A percentile compares a stretch with the other conserved stretches of the same genome.
These are phyloP conservation scores for Fusarium sp. DNA, from an alignment of 2,329 filamentous ascomycete species.

Conservation along the genomic window DNA sequence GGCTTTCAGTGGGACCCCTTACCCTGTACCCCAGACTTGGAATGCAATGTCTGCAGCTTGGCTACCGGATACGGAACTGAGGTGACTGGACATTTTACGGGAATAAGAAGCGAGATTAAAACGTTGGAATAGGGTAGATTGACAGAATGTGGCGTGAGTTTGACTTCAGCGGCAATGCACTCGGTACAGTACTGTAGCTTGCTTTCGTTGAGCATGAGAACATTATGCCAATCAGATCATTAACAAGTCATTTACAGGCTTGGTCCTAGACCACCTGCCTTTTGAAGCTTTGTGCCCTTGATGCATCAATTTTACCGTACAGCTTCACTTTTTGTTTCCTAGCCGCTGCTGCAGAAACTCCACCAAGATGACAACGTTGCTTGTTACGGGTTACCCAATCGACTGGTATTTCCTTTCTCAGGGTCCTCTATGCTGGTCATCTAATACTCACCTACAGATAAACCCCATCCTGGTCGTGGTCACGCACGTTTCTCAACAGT, in stretches of 20 bases:
- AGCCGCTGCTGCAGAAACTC: background rate
- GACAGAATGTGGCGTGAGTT: background rate
- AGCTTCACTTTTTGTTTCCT: background rate
- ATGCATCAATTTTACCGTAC: background rate
- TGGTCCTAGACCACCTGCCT: background rate
- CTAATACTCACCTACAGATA: background rate
- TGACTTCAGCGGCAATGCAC: background rate
- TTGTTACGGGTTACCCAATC: background rate
- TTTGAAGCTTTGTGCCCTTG: background rate
- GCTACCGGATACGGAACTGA: background rate
- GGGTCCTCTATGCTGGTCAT: background rate
- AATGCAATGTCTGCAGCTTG: background rate
- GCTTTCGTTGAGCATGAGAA: background rate
- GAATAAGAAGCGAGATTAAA: background rate
- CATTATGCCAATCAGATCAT: background rate
- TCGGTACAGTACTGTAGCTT: too few species aligned
- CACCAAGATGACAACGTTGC: background rate
- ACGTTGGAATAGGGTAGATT: background rate
- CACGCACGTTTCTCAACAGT: background rate
- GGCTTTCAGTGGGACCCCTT: background rate
- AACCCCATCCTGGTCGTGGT: background rate
- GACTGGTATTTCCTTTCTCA: background rate
- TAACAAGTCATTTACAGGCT: background rate
- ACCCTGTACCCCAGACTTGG: conserved; percentile 2
- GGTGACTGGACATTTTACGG: background rate